Evolutionary conservation across 148 eudicot species (phyloP).

Genomic region (Gaultheria prostrata): DNA sequence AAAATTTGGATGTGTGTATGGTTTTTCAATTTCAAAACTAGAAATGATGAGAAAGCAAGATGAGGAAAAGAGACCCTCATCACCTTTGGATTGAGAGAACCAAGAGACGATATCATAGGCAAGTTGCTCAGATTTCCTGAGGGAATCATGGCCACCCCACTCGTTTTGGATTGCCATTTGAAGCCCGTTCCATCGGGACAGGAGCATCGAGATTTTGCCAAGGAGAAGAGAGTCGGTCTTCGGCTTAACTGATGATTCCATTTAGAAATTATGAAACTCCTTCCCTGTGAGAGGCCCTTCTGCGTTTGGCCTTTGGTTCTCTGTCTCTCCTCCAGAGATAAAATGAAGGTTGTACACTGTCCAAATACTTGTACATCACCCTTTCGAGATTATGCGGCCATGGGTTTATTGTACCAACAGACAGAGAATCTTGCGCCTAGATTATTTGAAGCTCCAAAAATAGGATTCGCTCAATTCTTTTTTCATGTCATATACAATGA

Average conservation of each 20-base stretch:
- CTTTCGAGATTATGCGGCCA: neutral
- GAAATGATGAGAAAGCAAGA: neutral
- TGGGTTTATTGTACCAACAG: neutral
- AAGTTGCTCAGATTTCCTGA: slow-evolving; percentile 43
- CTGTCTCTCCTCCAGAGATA: neutral
- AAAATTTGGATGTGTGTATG: neutral
- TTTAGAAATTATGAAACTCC: neutral
- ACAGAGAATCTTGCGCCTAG: neutral
- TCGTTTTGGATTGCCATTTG: slow-evolving; percentile 52
- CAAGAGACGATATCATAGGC: slow-evolving; percentile 42
- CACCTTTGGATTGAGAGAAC: slow-evolving; percentile 51
- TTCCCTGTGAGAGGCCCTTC: neutral
- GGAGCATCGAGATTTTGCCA: slow-evolving; percentile 24
- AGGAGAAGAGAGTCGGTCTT: slow-evolving; percentile 14
- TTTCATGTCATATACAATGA: too few relatives aligned
- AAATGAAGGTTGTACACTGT: too few relatives aligned
- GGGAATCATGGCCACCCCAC: slow-evolving; percentile 71
- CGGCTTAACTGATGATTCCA: slow-evolving; percentile 4
- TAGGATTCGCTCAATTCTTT: neutral
- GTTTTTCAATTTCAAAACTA: neutral
- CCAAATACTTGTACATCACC: too few relatives aligned
- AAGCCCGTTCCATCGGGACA: slow-evolving; percentile 52
- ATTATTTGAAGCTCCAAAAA: neutral
- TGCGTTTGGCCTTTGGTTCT: neutral
- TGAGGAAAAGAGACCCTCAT: neutral